Conservation (phyloP, 441 rosid species). For the Populus hybrid region DNA sequence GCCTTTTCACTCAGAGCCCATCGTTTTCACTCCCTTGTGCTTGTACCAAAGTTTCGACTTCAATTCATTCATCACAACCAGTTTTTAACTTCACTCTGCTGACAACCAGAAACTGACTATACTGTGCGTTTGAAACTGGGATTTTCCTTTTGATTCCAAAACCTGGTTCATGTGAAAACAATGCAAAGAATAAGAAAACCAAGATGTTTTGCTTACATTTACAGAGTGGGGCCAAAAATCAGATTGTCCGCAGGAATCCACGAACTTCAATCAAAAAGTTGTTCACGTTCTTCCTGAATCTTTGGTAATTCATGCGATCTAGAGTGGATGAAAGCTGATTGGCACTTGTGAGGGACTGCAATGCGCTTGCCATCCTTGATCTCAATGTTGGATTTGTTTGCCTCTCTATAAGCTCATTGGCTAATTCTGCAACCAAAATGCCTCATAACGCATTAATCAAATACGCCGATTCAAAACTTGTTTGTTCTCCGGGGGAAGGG, state of each 20-base stretch:
- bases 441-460: background rate
- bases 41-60: too few species aligned
- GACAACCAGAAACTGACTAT: background rate
- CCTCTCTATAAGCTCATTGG: constrained; percentile 71
- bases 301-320: constrained; percentile 86
- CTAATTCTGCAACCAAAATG: constrained; percentile 53
- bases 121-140: background rate
- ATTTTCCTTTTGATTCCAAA: background rate
- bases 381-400: constrained; percentile 54
- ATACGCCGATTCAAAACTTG: background rate
- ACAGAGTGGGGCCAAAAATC: constrained; percentile 12
- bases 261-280: constrained; percentile 82
- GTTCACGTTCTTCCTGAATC: constrained; percentile 85
- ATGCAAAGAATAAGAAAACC: background rate
- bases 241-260: constrained; percentile 75
- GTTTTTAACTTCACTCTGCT: background rate
- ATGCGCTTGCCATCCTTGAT: constrained; percentile 71
- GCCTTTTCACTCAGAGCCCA: too few species aligned
- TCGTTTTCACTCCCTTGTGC: too few species aligned
- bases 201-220: background rate
- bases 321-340: constrained; percentile 77
- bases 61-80: background rate
- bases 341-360: constrained; percentile 73
- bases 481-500: background rate
- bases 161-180: background rate